These are phyloP conservation scores for Fagus crenata DNA, from an alignment of 306 rosid genomes.

Conservation along the genomic window DNA sequence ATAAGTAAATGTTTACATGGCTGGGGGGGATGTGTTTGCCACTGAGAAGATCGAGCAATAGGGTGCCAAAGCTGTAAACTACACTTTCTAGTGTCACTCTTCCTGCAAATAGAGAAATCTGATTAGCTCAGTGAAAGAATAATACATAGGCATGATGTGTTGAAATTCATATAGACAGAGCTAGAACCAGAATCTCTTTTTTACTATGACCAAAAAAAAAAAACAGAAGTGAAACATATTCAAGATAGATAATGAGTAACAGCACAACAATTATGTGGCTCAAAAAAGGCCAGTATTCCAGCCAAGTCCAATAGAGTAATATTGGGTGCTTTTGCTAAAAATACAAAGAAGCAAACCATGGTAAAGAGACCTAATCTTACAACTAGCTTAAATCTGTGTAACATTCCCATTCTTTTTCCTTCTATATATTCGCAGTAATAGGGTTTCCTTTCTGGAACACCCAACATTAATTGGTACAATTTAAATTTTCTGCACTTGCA, in stretches of 20 bases:
- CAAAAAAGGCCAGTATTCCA: neutral
- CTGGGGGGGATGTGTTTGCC: slow-evolving; percentile 96
- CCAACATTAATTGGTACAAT: neutral
- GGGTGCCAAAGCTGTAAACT: slow-evolving; percentile 85
- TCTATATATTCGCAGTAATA: neutral
- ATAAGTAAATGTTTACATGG: slow-evolving; percentile 52
- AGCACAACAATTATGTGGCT: neutral
- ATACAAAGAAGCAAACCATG: neutral
- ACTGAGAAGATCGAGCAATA: slow-evolving; percentile 87
- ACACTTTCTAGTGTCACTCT: slow-evolving; percentile 85
- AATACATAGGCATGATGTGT: neutral
- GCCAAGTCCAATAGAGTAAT: neutral
- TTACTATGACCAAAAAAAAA: no score
- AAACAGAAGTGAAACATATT: no score
- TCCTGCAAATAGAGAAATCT: slow-evolving; percentile 51
- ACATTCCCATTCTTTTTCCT: neutral
- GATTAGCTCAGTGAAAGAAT: slow-evolving; percentile 15
- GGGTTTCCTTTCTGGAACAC: neutral
- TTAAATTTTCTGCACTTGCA: neutral
- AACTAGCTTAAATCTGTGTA: neutral
- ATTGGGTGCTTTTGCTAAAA: neutral
- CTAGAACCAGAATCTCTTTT: no score
- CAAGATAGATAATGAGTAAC: neutral
- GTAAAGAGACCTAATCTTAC: neutral
- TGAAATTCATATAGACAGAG: neutral